Evolutionary conservation across 768 basidiomycete genomes (phyloP).

Genomic region (Lentinula edodes): DNA sequence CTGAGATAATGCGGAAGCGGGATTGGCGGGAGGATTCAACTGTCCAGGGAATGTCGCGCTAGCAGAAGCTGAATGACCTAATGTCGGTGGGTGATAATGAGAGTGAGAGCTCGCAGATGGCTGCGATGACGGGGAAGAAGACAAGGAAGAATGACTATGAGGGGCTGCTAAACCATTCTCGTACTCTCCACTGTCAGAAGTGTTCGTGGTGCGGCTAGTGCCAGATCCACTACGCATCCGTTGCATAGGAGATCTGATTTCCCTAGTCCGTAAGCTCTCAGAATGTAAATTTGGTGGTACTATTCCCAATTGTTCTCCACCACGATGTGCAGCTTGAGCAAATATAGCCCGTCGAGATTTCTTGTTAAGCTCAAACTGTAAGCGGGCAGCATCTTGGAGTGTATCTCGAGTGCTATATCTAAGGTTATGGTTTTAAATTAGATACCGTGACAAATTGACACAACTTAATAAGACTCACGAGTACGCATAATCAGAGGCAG

Average conservation of each 20-base stretch:
- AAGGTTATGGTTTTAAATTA: slow-evolving; percentile 5
- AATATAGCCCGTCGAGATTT: slow-evolving; percentile 66
- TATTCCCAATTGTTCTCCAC: slow-evolving; percentile 51
- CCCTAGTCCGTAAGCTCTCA: slow-evolving; percentile 40
- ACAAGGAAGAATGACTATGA: slow-evolving; percentile 47
- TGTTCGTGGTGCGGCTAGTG: slow-evolving; percentile 70
- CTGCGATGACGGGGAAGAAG: slow-evolving; percentile 61
- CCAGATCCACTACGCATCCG: slow-evolving; percentile 80
- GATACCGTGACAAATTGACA: neutral
- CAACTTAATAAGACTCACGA: slow-evolving; percentile 44
- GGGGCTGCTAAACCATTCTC: slow-evolving; percentile 38
- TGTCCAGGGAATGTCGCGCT: slow-evolving; percentile 5
- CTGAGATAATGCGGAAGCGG: slow-evolving; percentile 52
- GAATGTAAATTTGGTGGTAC: slow-evolving; percentile 33
- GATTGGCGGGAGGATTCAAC: slow-evolving; percentile 25
- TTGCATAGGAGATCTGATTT: slow-evolving; percentile 31
- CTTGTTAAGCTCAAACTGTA: slow-evolving; percentile 77
- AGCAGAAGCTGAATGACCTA: slow-evolving; percentile 3
- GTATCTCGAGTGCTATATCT: slow-evolving; percentile 75
- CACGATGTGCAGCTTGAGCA: slow-evolving; percentile 67
- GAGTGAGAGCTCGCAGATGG: slow-evolving; percentile 29
- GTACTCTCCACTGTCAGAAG: slow-evolving; percentile 68
- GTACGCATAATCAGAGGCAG: slow-evolving; percentile 90
- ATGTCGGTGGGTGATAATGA: neutral
- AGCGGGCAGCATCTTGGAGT: slow-evolving; percentile 73